Evolutionary conservation across 495 filamentous ascomycete species (phyloP), one percentile per base, ranked within the genome.

Genomic region (Hypoxylon cercidicola): DNA sequence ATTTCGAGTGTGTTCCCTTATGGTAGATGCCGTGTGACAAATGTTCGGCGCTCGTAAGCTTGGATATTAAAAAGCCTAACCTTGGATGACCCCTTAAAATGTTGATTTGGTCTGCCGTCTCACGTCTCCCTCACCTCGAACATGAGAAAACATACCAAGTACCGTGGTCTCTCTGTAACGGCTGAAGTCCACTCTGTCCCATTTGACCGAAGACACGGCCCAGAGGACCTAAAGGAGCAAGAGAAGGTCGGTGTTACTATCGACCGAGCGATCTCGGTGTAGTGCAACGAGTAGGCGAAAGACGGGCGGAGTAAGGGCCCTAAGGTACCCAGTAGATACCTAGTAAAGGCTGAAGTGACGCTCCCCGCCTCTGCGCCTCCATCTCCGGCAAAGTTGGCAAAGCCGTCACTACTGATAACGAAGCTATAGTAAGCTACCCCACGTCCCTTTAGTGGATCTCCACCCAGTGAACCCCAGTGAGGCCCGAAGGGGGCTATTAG

Each of bases 181-280:
- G 64, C 48, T 68, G 58, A 63, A 68, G 55, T 68, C 28, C 13
- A 44, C 1, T 13, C 34, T 46, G 46, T 61, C 18, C 23, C 32
- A 54, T 47, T 45, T 47, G 46, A 21, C 53, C 53, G 53, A 56
- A 18, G 21, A 47, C 41, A 20, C 23, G 39, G 52, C 7, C 35
- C 12, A 9, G 39, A 41, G 40, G 39, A 37, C 15, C 30, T 10
- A 23, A 35, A 56, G 19, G 18, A 44, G 46, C 20, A 20, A 20
- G 43, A 8, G 6, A 12, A 25, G 13, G 46, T 49, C 46, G 46
- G 46, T 49, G 8, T 34, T 49, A 49, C 21, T 49, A 49, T 49
- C 46, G 11, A 49, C 46, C 46, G 46, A 49, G 46, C 46, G 46
- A 49, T 49, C 46, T 49, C 46, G 46, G 46, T 34, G 25, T 49